Base-by-base conservation (phyloP, 1,139 yeast species). In the Blastobotrys apis region DNA sequence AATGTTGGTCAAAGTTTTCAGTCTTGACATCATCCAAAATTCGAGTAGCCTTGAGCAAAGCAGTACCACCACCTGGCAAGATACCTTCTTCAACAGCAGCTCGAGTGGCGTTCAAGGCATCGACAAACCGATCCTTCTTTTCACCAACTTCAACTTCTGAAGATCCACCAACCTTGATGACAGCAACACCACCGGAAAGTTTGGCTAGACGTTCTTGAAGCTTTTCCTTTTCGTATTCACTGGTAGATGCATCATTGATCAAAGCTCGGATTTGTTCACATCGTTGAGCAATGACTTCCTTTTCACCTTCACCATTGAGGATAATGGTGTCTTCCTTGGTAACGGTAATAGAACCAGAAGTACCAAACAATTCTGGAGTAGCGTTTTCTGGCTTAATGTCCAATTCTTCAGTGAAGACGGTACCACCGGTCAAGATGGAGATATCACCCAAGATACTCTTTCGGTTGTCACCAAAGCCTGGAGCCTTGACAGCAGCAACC, bases 71-170 rank as follows among this genome's bases (percentile, higher is more conserved):
- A 75, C 99, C 99, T 67, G 98, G 98, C 59, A 92, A 78, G 65
- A 94, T 92, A 74, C 99, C 99, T 72, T 92, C 98, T 73, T 92
- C 95, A 54, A 92, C 98, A 53, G 99, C 99, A 57, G 99, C 98
- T 74, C 98, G 88, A 48, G 98, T 94, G 49, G 99, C 98, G 68
- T 94, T 92, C 65, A 92, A 79, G 40, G 99, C 98, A 74, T 92
- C 99, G 62, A 94, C 98, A 66, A 90, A 94, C 74, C 99, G 88
- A 69, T 92, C 99, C 77, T 92, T 92, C 95, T 92, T 94, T 77
- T 92, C 99, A 65, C 97, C 95, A 57, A 92, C 99, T 75, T 92
- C 99, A 58, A 92, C 88, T 73, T 92, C 99, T 21, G 96, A 87
- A 44, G 98, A 71, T 59, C 99, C 99, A 68, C 99, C 99, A 52